phyloP scores from a whole-genome alignment of 257 asterid species.

The Marsdenia floribunda region DNA sequence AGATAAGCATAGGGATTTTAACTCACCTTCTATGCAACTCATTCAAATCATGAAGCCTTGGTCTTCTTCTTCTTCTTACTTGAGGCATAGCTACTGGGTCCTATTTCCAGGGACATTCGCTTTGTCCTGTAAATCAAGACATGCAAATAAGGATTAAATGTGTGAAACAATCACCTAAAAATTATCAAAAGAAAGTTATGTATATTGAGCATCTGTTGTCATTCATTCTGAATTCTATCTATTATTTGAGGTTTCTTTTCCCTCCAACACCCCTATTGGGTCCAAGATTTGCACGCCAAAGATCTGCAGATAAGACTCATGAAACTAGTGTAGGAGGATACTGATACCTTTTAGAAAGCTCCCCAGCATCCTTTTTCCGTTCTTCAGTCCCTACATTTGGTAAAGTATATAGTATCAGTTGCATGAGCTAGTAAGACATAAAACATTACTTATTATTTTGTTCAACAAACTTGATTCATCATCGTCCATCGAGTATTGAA shows the following conservation, averaged over 20 bases:
- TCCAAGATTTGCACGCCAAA: not conserved
- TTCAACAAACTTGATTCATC: not conserved
- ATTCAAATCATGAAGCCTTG: constrained; percentile 20
- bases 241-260: not conserved
- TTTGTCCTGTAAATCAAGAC: constrained; percentile 53
- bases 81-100: constrained; percentile 68
- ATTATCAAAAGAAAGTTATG: not conserved
- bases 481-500: not conserved
- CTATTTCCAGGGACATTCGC: constrained; percentile 68
- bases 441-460: not conserved
- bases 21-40: not conserved
- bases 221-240: not conserved
- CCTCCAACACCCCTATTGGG: not conserved
- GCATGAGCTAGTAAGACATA: not conserved
- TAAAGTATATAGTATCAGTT: constrained; percentile 2
- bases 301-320: not conserved
- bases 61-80: constrained; percentile 84
- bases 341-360: constrained; percentile 62
- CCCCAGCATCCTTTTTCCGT: constrained; percentile 38
- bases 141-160: not conserved
- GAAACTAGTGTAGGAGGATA: constrained; percentile 2
- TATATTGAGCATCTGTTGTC: not conserved
- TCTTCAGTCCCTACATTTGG: constrained; percentile 46
- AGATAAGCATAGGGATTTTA: not conserved
- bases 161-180: not conserved